Conservation (phyloP, 371 early-diverging fungal genomes). For the Syncephalis plumigaleata region DNA sequence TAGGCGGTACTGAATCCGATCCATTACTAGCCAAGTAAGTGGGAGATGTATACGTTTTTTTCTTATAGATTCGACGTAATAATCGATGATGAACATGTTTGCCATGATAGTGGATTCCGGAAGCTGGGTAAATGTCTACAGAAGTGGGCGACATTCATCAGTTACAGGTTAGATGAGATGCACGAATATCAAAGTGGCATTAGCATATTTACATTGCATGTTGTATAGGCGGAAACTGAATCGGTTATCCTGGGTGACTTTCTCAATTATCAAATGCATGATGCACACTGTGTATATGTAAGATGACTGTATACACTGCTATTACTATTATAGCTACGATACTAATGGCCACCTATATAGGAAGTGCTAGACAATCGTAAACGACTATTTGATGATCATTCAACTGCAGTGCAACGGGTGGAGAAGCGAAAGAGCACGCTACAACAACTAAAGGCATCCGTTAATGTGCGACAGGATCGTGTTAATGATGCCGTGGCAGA, state of each 20-base stretch:
- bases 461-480: too few species aligned
- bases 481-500: too few species aligned
- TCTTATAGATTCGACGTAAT: background rate
- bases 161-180: background rate
- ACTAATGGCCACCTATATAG: too few species aligned
- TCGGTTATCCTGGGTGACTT: conserved; percentile 5
- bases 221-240: conserved; percentile 4
- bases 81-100: background rate
- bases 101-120: conserved; percentile 4
- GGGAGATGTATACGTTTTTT: background rate
- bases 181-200: background rate
- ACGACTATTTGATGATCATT: too few species aligned
- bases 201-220: background rate
- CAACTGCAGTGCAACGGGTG: too few species aligned
- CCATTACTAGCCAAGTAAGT: conserved; percentile 6
- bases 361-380: too few species aligned
- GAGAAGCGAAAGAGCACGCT: too few species aligned
- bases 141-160: too few species aligned
- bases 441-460: too few species aligned
- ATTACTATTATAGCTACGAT: too few species aligned
- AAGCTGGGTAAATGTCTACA: conserved; percentile 6
- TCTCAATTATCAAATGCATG: conserved; percentile 5
- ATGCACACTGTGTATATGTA: conserved; percentile 6
- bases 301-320: background rate
- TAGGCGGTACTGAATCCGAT: conserved; percentile 6